Conservation (phyloP, 805 yeast species). For the Candida loeiensis region DNA sequence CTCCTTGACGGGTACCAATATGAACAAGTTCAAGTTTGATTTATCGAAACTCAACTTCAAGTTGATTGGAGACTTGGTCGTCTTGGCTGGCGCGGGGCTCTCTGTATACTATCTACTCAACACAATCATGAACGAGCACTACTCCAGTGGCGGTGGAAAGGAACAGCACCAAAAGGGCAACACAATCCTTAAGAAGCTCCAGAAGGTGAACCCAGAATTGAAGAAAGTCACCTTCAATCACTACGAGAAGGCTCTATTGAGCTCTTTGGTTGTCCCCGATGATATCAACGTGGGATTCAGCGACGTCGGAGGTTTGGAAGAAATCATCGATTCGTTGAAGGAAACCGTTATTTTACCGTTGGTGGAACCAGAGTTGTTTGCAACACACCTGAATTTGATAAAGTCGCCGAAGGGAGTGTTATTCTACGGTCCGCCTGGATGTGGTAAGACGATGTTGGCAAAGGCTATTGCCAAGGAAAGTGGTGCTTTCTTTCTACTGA, state of each 20-base stretch:
- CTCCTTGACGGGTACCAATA: conserved; percentile 7
- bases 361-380: conserved; percentile 66
- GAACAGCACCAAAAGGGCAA: conserved; percentile 62
- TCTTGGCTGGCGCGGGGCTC: conserved; percentile 58
- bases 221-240: conserved; percentile 53
- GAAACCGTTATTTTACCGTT: conserved; percentile 89
- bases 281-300: conserved; percentile 74
- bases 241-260: conserved; percentile 76
- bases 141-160: conserved; percentile 26
- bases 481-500: conserved; percentile 85
- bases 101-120: conserved; percentile 63
- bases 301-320: conserved; percentile 88
- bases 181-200: conserved; percentile 33
- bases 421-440: conserved; percentile 94
- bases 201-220: conserved; percentile 53
- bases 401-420: conserved; percentile 95
- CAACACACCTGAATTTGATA: conserved; percentile 61
- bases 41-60: conserved; percentile 38
- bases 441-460: conserved; percentile 97
- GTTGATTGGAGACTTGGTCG: conserved; percentile 39
- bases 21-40: conserved; percentile 35
- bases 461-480: conserved; percentile 91
- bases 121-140: conserved; percentile 34
- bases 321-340: conserved; percentile 75
- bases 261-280: conserved; percentile 77